Conservation (phyloP, 2,329 filamentous ascomycete species). For the Aphanocladium album region DNA sequence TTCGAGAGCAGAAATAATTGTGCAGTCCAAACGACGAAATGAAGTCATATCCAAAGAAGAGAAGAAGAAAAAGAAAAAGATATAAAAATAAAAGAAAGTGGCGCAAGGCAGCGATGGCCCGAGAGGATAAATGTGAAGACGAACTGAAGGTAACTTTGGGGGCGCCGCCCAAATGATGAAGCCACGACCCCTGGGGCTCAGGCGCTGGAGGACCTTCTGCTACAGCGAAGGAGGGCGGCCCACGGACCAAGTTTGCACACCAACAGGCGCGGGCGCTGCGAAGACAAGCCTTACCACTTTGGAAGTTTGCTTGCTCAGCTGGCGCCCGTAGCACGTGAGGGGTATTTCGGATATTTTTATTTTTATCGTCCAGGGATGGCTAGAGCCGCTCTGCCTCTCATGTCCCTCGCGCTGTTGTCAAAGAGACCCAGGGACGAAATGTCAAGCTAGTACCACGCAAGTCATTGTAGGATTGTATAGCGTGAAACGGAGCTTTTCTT, state of each 20-base stretch:
- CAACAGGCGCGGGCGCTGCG: conserved; percentile 3
- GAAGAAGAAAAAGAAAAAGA: neutral
- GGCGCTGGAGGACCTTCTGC: neutral
- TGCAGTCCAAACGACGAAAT: neutral
- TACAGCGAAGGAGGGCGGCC: neutral
- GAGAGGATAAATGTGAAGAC: neutral
- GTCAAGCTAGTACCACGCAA: neutral
- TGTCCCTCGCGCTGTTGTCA: neutral
- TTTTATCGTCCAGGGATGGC: neutral
- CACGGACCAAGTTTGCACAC: conserved; percentile 9
- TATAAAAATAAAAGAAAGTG: neutral
- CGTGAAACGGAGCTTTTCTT: neutral
- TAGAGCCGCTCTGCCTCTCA: neutral
- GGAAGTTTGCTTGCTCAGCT: neutral
- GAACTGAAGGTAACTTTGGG: conserved; percentile 1
- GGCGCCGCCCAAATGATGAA: neutral
- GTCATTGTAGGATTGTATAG: neutral
- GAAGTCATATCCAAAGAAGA: neutral
- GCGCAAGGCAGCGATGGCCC: neutral
- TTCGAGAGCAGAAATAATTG: neutral
- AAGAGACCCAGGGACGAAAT: too few species aligned
- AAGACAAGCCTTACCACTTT: neutral
- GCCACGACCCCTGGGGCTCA: neutral
- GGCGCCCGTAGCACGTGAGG: neutral
- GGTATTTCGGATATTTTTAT: neutral